Percentiles rank a stretch among this genome's conserved stretches.
Evolutionary conservation across 2,329 filamentous ascomycete species (phyloP).

Genomic region (Neofusicoccum laricinum): DNA sequence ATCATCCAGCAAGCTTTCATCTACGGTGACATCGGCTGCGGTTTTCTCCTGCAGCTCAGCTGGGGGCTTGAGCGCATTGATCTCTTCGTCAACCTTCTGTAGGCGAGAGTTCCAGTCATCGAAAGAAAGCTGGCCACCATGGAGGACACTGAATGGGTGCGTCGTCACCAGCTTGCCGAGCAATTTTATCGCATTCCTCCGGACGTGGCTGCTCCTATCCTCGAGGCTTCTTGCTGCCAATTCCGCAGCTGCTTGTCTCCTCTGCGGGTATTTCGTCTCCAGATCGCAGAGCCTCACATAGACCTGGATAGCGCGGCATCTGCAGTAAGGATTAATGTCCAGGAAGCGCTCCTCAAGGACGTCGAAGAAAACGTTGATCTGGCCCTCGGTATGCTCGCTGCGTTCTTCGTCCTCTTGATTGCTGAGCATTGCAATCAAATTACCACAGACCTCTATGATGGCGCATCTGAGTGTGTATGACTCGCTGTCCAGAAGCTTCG

Average conservation of each 20-base stretch:
- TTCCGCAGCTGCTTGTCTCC: slow-evolving; percentile 82
- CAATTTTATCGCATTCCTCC: slow-evolving; percentile 91
- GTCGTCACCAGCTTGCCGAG: slow-evolving; percentile 85
- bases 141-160: slow-evolving; percentile 89
- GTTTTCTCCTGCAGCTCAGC: slow-evolving; percentile 67
- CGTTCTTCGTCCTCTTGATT: slow-evolving; percentile 76
- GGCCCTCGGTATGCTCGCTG: slow-evolving; percentile 87
- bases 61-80: slow-evolving; percentile 78
- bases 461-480: slow-evolving; percentile 92
- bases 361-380: slow-evolving; percentile 96
- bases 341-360: slow-evolving; percentile 94
- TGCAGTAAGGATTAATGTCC: slow-evolving; percentile 94
- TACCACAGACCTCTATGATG: slow-evolving; percentile 94
- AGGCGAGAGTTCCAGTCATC: slow-evolving; percentile 83
- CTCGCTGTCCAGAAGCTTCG: slow-evolving; percentile 95
- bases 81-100: slow-evolving; percentile 76
- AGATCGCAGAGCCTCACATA: slow-evolving; percentile 89
- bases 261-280: slow-evolving; percentile 94
- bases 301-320: slow-evolving; percentile 88
- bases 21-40: slow-evolving; percentile 67
- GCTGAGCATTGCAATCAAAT: slow-evolving; percentile 86
- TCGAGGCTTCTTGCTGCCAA: slow-evolving; percentile 85
- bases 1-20: slow-evolving; percentile 79
- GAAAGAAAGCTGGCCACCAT: slow-evolving; percentile 72
- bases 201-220: slow-evolving; percentile 97